Evolutionary conservation across 1,284 basidiomycete genomes (phyloP).

Genomic region (Fomitiporia mediterranea): DNA sequence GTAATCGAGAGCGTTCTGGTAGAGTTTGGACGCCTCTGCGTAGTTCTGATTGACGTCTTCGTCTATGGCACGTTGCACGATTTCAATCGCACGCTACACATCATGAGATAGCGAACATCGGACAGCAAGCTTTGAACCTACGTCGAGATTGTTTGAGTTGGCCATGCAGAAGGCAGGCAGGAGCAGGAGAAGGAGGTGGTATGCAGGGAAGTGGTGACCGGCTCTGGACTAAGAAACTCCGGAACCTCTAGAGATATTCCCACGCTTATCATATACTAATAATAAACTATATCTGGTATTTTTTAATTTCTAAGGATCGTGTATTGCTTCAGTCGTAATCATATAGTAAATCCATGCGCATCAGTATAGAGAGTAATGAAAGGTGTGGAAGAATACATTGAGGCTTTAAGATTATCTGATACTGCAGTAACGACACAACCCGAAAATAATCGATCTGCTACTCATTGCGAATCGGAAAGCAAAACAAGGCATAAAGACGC

Average conservation of each 20-base stretch:
- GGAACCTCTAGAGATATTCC: background rate
- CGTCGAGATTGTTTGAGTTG: slow-evolving; percentile 22
- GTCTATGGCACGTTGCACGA: slow-evolving; percentile 94
- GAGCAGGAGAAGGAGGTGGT: background rate
- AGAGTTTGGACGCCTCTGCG: slow-evolving; percentile 89
- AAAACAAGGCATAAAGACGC: slow-evolving; percentile 11
- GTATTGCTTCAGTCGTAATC: background rate
- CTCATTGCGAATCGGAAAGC: slow-evolving; percentile 2
- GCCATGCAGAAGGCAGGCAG: slow-evolving; percentile 14
- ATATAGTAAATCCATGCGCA: background rate
- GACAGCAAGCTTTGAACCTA: slow-evolving; percentile 3
- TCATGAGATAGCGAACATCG: background rate
- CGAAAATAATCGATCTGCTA: slow-evolving; percentile 1
- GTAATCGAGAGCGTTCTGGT: slow-evolving; percentile 95
- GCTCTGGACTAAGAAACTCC: no score
- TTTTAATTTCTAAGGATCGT: background rate
- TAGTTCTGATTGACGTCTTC: slow-evolving; percentile 95
- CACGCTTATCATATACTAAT: background rate
- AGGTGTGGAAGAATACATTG: slow-evolving; percentile 12
- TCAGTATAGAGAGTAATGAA: background rate
- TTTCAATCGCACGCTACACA: slow-evolving; percentile 84
- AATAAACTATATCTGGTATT: no score
- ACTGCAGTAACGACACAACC: slow-evolving; percentile 6
- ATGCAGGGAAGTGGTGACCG: background rate
- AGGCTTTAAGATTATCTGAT: slow-evolving; percentile 13